Conservation (phyloP, 257 asterid genomes). For the Primulina huaijiensis region DNA sequence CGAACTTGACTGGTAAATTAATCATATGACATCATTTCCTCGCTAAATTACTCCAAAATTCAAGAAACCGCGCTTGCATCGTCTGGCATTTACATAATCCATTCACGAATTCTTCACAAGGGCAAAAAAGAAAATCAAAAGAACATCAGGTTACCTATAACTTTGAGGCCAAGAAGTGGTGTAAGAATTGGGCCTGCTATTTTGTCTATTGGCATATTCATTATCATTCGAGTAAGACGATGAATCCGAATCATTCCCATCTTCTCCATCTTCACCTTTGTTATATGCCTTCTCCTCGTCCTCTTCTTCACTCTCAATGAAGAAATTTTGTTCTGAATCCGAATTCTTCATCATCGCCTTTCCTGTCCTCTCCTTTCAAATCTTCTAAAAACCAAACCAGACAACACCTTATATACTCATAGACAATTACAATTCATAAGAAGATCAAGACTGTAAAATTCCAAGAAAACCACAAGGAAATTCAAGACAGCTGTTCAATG, state of each 20-base stretch:
- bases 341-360: conserved; percentile 60
- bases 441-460: not conserved
- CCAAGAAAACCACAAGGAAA: conserved; percentile 22
- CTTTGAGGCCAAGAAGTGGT: conserved; percentile 90
- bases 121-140: not conserved
- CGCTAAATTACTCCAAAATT: not conserved
- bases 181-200: conserved; percentile 44
- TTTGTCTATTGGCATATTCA: conserved; percentile 36
- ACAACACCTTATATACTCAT: conserved; percentile 3
- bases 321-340: conserved; percentile 71
- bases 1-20: not conserved
- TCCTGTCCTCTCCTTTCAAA: conserved; percentile 24
- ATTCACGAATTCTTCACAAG: not conserved
- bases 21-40: not conserved
- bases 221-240: conserved; percentile 48
- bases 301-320: conserved; percentile 83
- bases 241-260: conserved; percentile 60
- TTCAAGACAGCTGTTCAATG: conserved; percentile 22
- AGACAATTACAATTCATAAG: not conserved
- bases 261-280: conserved; percentile 40
- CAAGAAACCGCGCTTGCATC: conserved; percentile 3
- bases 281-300: conserved; percentile 49
- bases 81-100: not conserved
- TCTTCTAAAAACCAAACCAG: conserved; percentile 28
- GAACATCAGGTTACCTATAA: conserved; percentile 55